A percentile compares a stretch with the other conserved stretches of the same genome.
phyloP scores from a whole-genome alignment of 73 alveolate species.

The Paramecium primaurelia region DNA sequence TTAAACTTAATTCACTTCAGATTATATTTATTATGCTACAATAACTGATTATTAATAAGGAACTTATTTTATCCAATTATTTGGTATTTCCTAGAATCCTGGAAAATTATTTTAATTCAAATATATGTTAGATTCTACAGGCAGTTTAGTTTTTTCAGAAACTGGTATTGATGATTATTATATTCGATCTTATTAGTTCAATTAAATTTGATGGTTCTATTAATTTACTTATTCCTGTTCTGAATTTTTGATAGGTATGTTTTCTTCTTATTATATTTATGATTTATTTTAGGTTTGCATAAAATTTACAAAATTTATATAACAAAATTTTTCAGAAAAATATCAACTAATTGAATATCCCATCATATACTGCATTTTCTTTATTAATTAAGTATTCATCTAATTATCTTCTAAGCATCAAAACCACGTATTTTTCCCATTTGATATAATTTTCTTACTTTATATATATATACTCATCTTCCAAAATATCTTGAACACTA shows the following conservation, averaged over 20 bases:
- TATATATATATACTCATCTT: not conserved
- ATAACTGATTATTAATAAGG: not conserved
- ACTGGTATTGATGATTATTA: not conserved
- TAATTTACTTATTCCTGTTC: not conserved
- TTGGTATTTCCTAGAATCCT: not conserved
- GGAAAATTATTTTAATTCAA: not conserved
- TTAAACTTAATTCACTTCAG: not conserved
- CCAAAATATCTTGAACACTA: not conserved
- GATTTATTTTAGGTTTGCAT: not conserved
- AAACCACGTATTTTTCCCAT: slow-evolving; percentile 24
- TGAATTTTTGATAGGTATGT: not conserved
- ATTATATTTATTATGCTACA: not conserved
- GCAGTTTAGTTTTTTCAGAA: not conserved
- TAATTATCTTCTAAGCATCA: not conserved
- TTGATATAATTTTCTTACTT: not conserved
- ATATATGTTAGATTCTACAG: not conserved
- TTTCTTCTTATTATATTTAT: not conserved
- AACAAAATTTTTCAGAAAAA: not conserved
- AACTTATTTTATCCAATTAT: not conserved
- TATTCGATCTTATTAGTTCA: not conserved
- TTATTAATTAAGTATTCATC: not conserved
- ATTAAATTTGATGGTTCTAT: not conserved
- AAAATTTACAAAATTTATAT: not conserved
- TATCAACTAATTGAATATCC: not conserved
- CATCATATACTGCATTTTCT: not conserved